These are phyloP conservation scores for Echeveria elegans DNA, from an alignment of 164 flowering plant species.

Conservation along the genomic window DNA sequence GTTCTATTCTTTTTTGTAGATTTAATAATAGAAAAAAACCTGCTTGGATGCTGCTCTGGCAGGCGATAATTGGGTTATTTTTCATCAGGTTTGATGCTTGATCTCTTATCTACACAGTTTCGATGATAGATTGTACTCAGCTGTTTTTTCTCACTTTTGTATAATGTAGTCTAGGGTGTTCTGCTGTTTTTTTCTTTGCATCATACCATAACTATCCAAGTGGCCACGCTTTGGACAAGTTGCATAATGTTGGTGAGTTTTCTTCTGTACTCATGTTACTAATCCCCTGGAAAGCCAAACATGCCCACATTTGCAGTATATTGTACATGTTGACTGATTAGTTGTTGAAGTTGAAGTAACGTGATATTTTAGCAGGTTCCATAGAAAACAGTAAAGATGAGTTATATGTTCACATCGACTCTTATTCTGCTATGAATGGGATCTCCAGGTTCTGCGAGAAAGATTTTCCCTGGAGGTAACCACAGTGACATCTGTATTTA, in stretches of 20 bases:
- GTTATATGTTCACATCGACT: constrained; percentile 74
- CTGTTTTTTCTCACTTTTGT: constrained; percentile 17
- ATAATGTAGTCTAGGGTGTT: constrained; percentile 80
- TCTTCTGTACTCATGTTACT: constrained; percentile 3
- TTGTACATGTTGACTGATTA: not conserved
- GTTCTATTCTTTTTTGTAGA: constrained; percentile 33
- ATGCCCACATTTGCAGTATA: not conserved
- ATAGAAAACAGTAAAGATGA: constrained; percentile 25
- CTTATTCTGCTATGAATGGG: constrained; percentile 96
- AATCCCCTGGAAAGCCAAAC: not conserved
- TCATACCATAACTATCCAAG: constrained; percentile 87
- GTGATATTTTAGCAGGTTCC: constrained; percentile 28
- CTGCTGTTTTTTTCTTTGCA: constrained; percentile 62
- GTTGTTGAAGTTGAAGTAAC: not conserved
- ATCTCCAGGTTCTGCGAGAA: constrained; percentile 87
- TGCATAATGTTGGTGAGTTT: constrained; percentile 60
- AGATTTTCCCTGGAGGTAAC: constrained; percentile 72
- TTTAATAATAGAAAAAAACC: constrained; percentile 77
- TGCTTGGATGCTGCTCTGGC: constrained; percentile 56
- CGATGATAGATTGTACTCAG: not conserved
- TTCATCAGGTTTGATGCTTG: constrained; percentile 51
- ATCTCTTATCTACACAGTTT: not conserved
- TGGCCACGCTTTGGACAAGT: constrained; percentile 60
- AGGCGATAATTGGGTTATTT: constrained; percentile 50
- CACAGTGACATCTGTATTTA: not conserved